phyloP scores from a whole-genome alignment of 805 yeast species.

The Kluyveromyces lactis region DNA sequence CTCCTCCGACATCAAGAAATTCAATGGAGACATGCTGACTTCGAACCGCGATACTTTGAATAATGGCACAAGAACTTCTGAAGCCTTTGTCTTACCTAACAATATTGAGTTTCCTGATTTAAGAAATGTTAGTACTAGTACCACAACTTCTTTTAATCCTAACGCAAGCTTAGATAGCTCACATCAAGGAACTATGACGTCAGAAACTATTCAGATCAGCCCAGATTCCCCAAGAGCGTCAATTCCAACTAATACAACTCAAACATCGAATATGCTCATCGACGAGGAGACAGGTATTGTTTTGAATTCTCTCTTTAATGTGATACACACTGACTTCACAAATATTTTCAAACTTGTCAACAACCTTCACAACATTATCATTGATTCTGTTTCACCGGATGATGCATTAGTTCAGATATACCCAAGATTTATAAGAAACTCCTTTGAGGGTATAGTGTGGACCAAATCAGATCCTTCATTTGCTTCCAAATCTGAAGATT shows the following conservation, averaged over 20 bases:
- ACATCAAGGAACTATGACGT: neutral
- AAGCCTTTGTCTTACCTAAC: neutral
- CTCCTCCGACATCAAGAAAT: neutral
- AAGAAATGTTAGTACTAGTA: slow-evolving; percentile 12
- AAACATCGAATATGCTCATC: neutral
- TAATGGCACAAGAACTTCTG: slow-evolving; percentile 3
- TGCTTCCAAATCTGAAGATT: neutral
- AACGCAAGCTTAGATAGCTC: neutral
- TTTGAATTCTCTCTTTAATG: slow-evolving; percentile 9
- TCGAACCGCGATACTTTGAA: neutral
- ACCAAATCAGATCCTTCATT: neutral
- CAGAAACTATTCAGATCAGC: slow-evolving; percentile 1
- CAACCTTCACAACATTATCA: slow-evolving; percentile 23
- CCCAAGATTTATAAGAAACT: slow-evolving; percentile 59
- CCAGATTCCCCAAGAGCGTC: slow-evolving; percentile 2
- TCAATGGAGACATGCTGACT: neutral
- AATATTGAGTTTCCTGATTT: slow-evolving; percentile 1
- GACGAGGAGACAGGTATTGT: slow-evolving; percentile 10
- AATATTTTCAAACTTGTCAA: slow-evolving; percentile 25
- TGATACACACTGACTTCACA: slow-evolving; percentile 22
- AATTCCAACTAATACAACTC: slow-evolving; percentile 4
- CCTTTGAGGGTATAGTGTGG: slow-evolving; percentile 76
- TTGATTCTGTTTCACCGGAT: slow-evolving; percentile 14
- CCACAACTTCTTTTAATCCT: slow-evolving; percentile 15
- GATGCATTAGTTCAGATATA: slow-evolving; percentile 50